A percentile compares a stretch with the other conserved stretches of the same genome.
Conservation (phyloP, 306 rosid genomes). For the Castanospermum australe region DNA sequence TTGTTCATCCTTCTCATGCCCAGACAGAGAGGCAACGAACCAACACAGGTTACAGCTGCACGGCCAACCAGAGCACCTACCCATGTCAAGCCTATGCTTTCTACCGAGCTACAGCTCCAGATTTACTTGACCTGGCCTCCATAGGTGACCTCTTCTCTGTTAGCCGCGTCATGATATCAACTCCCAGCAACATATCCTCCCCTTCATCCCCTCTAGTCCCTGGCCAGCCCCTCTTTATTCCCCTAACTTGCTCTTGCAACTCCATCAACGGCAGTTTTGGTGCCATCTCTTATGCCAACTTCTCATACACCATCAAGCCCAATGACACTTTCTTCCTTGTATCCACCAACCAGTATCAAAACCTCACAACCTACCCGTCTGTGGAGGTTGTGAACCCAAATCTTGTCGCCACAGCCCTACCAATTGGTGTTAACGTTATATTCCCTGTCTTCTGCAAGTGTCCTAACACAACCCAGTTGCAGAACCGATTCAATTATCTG, state of each 20-base stretch:
- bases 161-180: conserved; percentile 64
- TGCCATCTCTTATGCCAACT: conserved; percentile 68
- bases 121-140: conserved; percentile 71
- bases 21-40: conserved; percentile 32
- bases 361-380: conserved; percentile 78
- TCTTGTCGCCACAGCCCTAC: conserved; percentile 43
- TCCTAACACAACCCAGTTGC: conserved; percentile 45
- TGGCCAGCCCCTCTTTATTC: conserved; percentile 63
- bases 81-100: conserved; percentile 71
- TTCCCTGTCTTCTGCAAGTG: conserved; percentile 88
- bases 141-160: conserved; percentile 75
- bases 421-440: conserved; percentile 42
- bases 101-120: conserved; percentile 59
- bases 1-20: conserved; percentile 36
- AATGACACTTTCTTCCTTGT: conserved; percentile 55
- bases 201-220: conserved; percentile 46
- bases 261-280: conserved; percentile 40
- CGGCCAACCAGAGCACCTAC: conserved; percentile 25
- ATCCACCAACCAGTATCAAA: conserved; percentile 45
- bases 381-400: conserved; percentile 64
- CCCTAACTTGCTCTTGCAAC: conserved; percentile 74
- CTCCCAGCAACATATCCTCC: conserved; percentile 65
- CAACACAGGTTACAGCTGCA: conserved; percentile 64
- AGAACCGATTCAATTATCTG: conserved; percentile 27
- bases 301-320: conserved; percentile 48